Evolutionary conservation across 352 stramenopile species (phyloP).

Genomic region (Globisporangium parvum): DNA sequence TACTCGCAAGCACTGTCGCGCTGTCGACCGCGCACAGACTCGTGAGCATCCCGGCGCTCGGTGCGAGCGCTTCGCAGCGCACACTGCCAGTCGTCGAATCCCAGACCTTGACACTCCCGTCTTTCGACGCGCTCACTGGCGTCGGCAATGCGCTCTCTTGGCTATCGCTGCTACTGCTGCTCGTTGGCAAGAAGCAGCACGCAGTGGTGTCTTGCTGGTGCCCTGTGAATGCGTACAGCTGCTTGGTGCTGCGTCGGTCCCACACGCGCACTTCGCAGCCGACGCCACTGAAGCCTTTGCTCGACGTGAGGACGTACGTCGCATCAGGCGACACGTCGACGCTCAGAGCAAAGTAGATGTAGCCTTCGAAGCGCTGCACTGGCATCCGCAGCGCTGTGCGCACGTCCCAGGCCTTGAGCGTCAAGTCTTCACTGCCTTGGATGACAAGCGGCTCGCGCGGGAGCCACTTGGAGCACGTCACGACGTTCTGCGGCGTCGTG

Average conservation of each 20-base stretch:
- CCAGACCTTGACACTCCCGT: constrained; percentile 75
- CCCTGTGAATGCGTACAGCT: constrained; percentile 48
- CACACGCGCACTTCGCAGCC: constrained; percentile 72
- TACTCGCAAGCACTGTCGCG: constrained; percentile 42
- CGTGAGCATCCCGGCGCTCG: constrained; percentile 54
- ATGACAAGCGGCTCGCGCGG: constrained; percentile 48
- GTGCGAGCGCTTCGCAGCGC: constrained; percentile 42
- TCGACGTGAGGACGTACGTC: constrained; percentile 71
- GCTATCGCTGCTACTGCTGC: not conserved
- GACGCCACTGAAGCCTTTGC: constrained; percentile 83
- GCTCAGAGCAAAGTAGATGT: constrained; percentile 76
- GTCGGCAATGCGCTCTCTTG: constrained; percentile 15
- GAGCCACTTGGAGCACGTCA: constrained; percentile 84
- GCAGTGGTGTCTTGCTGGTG: constrained; percentile 73
- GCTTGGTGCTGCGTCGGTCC: constrained; percentile 63
- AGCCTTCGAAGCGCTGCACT: constrained; percentile 51
- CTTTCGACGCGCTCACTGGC: constrained; percentile 68
- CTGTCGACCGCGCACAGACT: constrained; percentile 33
- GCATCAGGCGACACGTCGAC: constrained; percentile 46
- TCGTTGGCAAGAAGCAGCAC: constrained; percentile 55
- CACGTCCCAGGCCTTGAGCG: constrained; percentile 75
- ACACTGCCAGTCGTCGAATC: constrained; percentile 22
- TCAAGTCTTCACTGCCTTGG: constrained; percentile 80
- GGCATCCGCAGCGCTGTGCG: constrained; percentile 41
- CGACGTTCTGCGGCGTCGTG: constrained; percentile 73